Conservation (phyloP, 2,329 filamentous ascomycete genomes). For the Fusarium subtropicale region DNA sequence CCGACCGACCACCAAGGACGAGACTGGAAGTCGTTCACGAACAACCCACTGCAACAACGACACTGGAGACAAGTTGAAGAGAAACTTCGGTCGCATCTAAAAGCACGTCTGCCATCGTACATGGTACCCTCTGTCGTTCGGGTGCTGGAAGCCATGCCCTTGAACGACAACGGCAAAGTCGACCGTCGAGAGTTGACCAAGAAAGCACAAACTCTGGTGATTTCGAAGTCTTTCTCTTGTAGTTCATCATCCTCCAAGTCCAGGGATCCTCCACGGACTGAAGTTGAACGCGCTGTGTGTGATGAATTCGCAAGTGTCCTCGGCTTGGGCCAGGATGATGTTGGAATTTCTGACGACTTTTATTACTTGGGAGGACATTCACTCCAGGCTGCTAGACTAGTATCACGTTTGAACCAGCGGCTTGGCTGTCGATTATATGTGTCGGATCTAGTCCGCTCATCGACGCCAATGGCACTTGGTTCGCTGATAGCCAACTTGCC, state of each 20-base stretch:
- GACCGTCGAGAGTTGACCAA: not conserved
- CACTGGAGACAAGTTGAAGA: not conserved
- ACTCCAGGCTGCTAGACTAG: not conserved
- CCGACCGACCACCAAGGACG: slow-evolving; percentile 30
- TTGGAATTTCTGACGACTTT: not conserved
- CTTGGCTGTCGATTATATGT: slow-evolving; percentile 1
- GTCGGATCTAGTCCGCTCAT: not conserved
- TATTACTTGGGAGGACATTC: not conserved
- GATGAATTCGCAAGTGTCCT: not conserved
- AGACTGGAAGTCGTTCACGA: not conserved
- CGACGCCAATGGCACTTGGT: not conserved
- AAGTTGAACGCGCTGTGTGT: not conserved
- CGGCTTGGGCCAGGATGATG: not conserved
- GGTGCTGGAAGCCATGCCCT: slow-evolving; percentile 2
- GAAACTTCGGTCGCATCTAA: not conserved
- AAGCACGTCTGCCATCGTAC: slow-evolving; percentile 2
- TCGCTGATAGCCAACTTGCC: not conserved
- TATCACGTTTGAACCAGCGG: not conserved
- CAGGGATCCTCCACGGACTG: not conserved
- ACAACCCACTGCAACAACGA: not conserved
- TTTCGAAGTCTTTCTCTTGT: not conserved
- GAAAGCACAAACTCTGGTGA: not conserved
- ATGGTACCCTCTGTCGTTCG: slow-evolving; percentile 13
- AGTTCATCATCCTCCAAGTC: not conserved
- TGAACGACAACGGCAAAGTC: slow-evolving; percentile 20